Percentiles rank a stretch among this genome's conserved stretches.
phyloP scores from a whole-genome alignment of 345 rosid species.

The Streptanthus diversifolius region DNA sequence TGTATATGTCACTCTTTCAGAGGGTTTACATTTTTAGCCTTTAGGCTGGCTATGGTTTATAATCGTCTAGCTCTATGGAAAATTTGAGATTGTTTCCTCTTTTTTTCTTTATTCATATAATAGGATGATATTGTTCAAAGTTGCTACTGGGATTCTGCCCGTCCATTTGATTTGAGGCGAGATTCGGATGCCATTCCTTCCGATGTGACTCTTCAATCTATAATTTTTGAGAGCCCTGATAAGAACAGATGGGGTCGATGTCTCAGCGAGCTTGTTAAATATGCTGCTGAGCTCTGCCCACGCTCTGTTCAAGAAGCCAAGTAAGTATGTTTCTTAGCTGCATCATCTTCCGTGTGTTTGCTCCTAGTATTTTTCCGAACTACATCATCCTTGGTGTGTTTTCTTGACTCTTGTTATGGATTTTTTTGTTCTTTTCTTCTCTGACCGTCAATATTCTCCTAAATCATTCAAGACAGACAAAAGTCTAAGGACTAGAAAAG shows the following conservation, averaged over 20 bases:
- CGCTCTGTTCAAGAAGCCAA: slow-evolving; percentile 90
- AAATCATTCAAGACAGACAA: slow-evolving; percentile 11
- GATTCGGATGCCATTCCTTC: slow-evolving; percentile 91
- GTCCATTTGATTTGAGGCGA: slow-evolving; percentile 84
- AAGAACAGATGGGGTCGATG: slow-evolving; percentile 97
- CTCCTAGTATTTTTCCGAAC: not conserved
- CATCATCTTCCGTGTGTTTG: slow-evolving; percentile 7
- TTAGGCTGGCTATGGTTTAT: slow-evolving; percentile 11
- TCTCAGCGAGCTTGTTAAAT: slow-evolving; percentile 89
- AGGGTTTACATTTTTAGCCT: slow-evolving; percentile 11
- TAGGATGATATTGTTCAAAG: slow-evolving; percentile 99
- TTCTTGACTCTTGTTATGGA: not conserved
- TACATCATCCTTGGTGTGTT: slow-evolving; percentile 11
- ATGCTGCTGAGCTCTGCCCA: slow-evolving; percentile 96
- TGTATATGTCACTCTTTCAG: slow-evolving; percentile 10
- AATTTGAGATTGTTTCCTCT: slow-evolving; percentile 4
- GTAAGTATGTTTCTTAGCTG: slow-evolving; percentile 46
- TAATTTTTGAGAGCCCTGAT: slow-evolving; percentile 94
- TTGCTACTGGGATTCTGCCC: slow-evolving; percentile 94
- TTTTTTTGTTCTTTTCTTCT: slow-evolving; percentile 1
- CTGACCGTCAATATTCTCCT: not conserved
- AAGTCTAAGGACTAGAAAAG: slow-evolving; percentile 4
- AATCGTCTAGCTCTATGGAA: not conserved
- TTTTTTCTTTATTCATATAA: slow-evolving; percentile 15
- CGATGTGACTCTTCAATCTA: slow-evolving; percentile 89